phyloP scores from a whole-genome alignment of 192 early-diverging fungal species.

The Fimicolochytrium jonesii region DNA sequence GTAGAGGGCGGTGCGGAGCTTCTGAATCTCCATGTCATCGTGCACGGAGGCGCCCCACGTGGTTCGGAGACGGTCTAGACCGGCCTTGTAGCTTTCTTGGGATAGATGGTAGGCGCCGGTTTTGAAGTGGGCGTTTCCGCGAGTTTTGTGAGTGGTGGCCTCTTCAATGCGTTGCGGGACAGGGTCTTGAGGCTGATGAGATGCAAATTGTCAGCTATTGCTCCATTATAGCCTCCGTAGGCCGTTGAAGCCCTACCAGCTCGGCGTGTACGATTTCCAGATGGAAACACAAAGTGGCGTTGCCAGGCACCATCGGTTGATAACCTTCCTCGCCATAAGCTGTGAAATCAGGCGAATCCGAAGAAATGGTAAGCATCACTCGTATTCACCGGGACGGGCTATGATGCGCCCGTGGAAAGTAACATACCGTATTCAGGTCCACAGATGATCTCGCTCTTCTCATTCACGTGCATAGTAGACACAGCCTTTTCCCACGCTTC shows the following conservation, averaged over 20 bases:
- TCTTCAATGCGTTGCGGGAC: background rate
- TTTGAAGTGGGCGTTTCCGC: conserved; percentile 31
- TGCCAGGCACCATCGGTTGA: conserved; percentile 56
- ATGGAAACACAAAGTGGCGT: conserved; percentile 62
- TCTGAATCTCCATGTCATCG: conserved; percentile 13
- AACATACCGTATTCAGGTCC: conserved; percentile 52
- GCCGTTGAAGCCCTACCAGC: conserved; percentile 7
- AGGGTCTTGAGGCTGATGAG: conserved; percentile 23
- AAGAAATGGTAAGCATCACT: background rate
- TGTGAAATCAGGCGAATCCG: background rate
- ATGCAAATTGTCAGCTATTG: background rate
- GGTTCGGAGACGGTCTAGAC: conserved; percentile 15
- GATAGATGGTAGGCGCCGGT: conserved; percentile 10
- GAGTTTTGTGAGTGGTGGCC: conserved; percentile 24
- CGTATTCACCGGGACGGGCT: background rate
- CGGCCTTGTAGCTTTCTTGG: conserved; percentile 7
- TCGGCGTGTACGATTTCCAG: conserved; percentile 32
- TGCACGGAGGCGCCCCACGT: conserved; percentile 27
- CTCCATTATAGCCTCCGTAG: background rate
- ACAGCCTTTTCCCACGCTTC: conserved; percentile 71
- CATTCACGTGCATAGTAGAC: conserved; percentile 61
- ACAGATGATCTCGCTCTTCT: conserved; percentile 60
- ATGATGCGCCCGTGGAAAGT: background rate
- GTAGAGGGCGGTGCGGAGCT: conserved; percentile 22
- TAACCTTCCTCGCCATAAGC: conserved; percentile 61